These are phyloP conservation scores for Rutstroemia sp. DNA, from an alignment of 2,329 filamentous ascomycete genomes.

Conservation along the genomic window DNA sequence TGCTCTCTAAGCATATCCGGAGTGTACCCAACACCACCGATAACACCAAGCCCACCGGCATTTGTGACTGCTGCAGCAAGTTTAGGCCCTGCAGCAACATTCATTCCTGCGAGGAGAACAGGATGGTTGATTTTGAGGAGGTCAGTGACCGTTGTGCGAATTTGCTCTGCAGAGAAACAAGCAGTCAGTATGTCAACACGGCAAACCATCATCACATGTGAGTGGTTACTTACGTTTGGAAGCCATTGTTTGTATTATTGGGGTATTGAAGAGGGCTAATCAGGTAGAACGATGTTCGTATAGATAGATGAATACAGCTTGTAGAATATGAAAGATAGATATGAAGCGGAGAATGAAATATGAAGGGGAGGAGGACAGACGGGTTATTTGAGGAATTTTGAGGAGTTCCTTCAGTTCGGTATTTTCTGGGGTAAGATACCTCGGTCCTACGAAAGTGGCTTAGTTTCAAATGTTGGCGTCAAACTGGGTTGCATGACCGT, in stretches of 20 bases:
- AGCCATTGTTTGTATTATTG: slow-evolving; percentile 49
- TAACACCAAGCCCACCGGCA: slow-evolving; percentile 91
- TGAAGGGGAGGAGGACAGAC: not conserved
- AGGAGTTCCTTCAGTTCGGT: not conserved
- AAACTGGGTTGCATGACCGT: no score
- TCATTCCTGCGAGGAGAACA: slow-evolving; percentile 94
- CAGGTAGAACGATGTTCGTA: not conserved
- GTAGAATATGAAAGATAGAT: slow-evolving; percentile 2
- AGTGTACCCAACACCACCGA: slow-evolving; percentile 92
- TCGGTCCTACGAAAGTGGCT: slow-evolving; percentile 12
- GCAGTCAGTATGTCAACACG: slow-evolving; percentile 7
- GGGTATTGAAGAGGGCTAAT: not conserved
- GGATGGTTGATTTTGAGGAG: slow-evolving; percentile 98
- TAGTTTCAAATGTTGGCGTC: no score
- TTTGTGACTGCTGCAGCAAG: slow-evolving; percentile 96
- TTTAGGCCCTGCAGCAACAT: slow-evolving; percentile 94
- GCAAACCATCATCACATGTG: slow-evolving; percentile 18
- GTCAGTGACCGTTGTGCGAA: slow-evolving; percentile 89
- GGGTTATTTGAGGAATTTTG: slow-evolving; percentile 5
- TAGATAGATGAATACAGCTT: not conserved
- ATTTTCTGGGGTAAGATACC: slow-evolving; percentile 26
- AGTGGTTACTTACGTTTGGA: slow-evolving; percentile 64
- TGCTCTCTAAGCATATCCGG: slow-evolving; percentile 96
- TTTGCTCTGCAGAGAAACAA: slow-evolving; percentile 54
- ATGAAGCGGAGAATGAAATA: not conserved